Evolutionary conservation across 2,329 filamentous ascomycete genomes (phyloP), one percentile per base, ranked within the genome.

Genomic region (Pyrenochaeta sp.): DNA sequence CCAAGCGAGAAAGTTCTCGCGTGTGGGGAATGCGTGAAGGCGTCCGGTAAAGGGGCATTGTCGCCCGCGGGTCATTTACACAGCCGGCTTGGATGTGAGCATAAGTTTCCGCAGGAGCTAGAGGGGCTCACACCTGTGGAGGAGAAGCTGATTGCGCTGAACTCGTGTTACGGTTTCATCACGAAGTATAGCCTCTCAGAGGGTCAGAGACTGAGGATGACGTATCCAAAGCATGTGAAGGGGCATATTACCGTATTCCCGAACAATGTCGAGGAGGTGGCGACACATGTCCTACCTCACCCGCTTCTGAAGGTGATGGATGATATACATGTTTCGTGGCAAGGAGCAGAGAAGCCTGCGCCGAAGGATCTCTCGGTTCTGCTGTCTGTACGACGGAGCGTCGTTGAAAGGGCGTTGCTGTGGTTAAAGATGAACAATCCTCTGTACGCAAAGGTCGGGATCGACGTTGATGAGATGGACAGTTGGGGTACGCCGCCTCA

Each of bases 81-180:
- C 23, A 27, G 30, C 20, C 23, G 31, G 37, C 35, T 49, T 5
- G 12, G 36, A 49, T 49, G 36, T 33, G 29, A 49, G 46, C 36
- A 49, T 21, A 21, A 10, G 29, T 49, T 15, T 43, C 46, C 36
- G 27, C 21, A 49, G 10, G 36, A 49, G 46, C 31, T 49, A 14
- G 33, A 49, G 27, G 46, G 20, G 6, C 20, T 49, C 10, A 31
- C 46, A 7, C 46, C 36, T 2, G 30, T 49, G 2, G 46, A 49
- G 27, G 46, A 49, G 37, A 49, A 49, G 30, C 36, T 49, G 4
- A 49, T 49, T 27, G 46, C 46, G 17, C 37, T 49, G 14, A 49
- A 49, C 37, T 33, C 37, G 3, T 49, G 23, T 33, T 49, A 49
- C 33, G 36, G 44, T 23, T 49, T 49, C 18, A 49, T 49, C 9